Conservation (phyloP, 495 filamentous ascomycete genomes). For the Endocarpon pusillum region DNA sequence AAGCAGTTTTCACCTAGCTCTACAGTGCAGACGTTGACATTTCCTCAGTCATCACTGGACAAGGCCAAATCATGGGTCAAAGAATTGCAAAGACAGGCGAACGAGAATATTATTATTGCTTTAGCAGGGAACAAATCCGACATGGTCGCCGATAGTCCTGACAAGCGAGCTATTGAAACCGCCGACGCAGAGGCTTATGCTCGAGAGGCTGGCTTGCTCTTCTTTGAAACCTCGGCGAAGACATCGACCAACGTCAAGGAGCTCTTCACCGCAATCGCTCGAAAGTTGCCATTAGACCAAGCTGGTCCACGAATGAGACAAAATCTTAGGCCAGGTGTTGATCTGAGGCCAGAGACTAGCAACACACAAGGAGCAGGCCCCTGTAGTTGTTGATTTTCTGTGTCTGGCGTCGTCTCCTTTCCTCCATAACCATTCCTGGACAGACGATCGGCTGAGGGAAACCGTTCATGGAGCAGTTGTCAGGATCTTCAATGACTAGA, state of each 20-base stretch:
- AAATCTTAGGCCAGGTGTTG: slow-evolving; percentile 62
- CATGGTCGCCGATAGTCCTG: slow-evolving; percentile 73
- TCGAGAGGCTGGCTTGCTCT: slow-evolving; percentile 76
- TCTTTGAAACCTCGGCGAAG: slow-evolving; percentile 97
- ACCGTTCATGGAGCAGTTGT: too few relatives aligned
- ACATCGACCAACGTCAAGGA: slow-evolving; percentile 90
- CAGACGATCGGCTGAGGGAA: too few relatives aligned
- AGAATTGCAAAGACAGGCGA: slow-evolving; percentile 93
- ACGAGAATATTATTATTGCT: slow-evolving; percentile 98
- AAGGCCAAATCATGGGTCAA: slow-evolving; percentile 99
- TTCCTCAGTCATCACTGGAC: slow-evolving; percentile 71
- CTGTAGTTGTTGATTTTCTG: slow-evolving; percentile 73
- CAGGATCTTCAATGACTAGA: too few relatives aligned
- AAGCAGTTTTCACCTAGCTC: slow-evolving; percentile 26
- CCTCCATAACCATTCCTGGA: too few relatives aligned
- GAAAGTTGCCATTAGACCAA: slow-evolving; percentile 91
- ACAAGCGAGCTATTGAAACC: slow-evolving; percentile 78
- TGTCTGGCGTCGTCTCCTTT: too few relatives aligned
- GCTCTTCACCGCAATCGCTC: slow-evolving; percentile 93
- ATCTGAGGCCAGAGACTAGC: slow-evolving; percentile 57
- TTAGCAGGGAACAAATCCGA: slow-evolving; percentile 96
- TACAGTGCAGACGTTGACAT: slow-evolving; percentile 1
- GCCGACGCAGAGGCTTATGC: slow-evolving; percentile 92
- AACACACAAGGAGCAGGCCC: slow-evolving; percentile 56
- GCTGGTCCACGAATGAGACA: slow-evolving; percentile 67